Conservation (phyloP, 1,284 basidiomycete genomes). For the Heterobasidion irregulare region DNA sequence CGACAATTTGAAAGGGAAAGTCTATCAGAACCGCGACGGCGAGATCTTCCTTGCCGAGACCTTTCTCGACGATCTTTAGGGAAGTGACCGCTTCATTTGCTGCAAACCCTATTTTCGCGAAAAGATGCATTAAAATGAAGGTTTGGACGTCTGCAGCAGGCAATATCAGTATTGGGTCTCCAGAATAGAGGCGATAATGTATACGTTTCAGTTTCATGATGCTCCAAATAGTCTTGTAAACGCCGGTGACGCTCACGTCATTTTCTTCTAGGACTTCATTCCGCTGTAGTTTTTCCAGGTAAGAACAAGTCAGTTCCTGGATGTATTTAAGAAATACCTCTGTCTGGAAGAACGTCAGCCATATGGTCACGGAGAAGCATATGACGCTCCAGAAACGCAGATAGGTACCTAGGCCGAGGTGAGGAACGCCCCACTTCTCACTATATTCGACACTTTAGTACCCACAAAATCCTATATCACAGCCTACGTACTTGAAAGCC, state of each 20-base stretch:
- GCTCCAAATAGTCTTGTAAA: constrained; percentile 92
- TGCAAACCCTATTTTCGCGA: constrained; percentile 94
- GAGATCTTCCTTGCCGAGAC: constrained; percentile 90
- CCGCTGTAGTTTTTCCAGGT: constrained; percentile 36
- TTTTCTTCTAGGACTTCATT: constrained; percentile 64
- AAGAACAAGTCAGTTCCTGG: neutral
- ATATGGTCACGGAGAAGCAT: constrained; percentile 80
- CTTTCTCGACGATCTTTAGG: constrained; percentile 96
- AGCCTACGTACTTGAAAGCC: constrained; percentile 68
- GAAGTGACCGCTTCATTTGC: constrained; percentile 91
- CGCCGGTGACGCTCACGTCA: constrained; percentile 86
- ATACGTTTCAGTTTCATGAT: constrained; percentile 89
- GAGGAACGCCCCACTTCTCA: constrained; percentile 80
- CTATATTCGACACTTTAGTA: constrained; percentile 21
- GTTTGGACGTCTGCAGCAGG: constrained; percentile 74
- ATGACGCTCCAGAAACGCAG: constrained; percentile 81
- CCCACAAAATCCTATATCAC: no score
- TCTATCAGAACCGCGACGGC: constrained; percentile 94
- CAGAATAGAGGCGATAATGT: constrained; percentile 16
- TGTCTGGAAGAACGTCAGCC: constrained; percentile 84
- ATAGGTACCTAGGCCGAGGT: constrained; percentile 77
- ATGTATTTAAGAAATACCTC: constrained; percentile 45
- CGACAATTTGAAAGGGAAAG: constrained; percentile 95
- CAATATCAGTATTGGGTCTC: neutral
- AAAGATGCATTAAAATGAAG: constrained; percentile 81